These are phyloP conservation scores for Lentinula aciculospora DNA, from an alignment of 768 basidiomycete genomes.

Conservation along the genomic window DNA sequence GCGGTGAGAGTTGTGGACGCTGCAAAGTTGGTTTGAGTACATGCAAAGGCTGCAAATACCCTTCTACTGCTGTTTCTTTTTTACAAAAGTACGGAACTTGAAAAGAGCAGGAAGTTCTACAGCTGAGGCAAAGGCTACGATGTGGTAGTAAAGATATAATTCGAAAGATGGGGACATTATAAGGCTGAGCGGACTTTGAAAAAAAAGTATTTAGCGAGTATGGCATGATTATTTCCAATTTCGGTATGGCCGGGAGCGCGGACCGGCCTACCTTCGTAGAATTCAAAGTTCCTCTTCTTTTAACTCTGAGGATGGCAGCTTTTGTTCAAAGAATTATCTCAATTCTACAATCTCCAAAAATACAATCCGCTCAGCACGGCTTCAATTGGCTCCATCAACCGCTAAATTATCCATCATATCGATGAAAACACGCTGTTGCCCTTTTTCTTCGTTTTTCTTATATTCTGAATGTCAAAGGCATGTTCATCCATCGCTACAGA, in stretches of 20 bases:
- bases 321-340: too few species aligned
- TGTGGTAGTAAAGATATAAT: background rate
- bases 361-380: too few species aligned
- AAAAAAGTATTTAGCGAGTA: background rate
- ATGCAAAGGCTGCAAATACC: slow-evolving; percentile 59
- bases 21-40: slow-evolving; percentile 94
- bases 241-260: background rate
- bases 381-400: too few species aligned
- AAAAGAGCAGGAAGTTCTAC: background rate
- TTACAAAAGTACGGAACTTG: background rate
- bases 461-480: too few species aligned
- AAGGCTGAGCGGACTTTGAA: background rate
- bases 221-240: background rate
- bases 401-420: too few species aligned
- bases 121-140: background rate
- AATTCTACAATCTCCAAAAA: too few species aligned
- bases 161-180: background rate
- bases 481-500: too few species aligned
- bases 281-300: background rate
- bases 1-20: slow-evolving; percentile 83
- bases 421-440: too few species aligned
- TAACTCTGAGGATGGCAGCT: too few species aligned
- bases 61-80: background rate
- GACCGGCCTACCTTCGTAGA: background rate
- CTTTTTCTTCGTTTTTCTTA: too few species aligned